These are phyloP conservation scores for Sphaceloma murrayae DNA, from an alignment of 2,329 filamentous ascomycete species.

Conservation along the genomic window DNA sequence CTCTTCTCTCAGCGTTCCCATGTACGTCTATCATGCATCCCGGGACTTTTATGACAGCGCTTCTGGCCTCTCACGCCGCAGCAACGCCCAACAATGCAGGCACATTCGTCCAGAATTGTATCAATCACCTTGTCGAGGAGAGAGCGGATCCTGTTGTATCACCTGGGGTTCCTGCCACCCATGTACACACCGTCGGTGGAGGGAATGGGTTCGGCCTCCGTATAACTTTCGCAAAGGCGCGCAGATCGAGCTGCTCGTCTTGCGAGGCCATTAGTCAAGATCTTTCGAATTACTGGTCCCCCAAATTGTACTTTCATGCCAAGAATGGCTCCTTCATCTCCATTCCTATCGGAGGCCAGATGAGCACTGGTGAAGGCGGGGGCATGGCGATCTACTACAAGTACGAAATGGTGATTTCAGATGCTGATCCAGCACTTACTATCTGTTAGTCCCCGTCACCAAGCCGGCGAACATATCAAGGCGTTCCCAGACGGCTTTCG, in stretches of 20 bases:
- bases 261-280: constrained; percentile 56
- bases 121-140: constrained; percentile 27
- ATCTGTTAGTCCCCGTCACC: constrained; percentile 34
- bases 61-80: neutral
- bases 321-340: constrained; percentile 49
- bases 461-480: constrained; percentile 52
- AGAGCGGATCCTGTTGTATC: constrained; percentile 58
- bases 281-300: constrained; percentile 69
- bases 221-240: constrained; percentile 52
- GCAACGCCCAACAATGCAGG: neutral
- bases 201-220: constrained; percentile 56
- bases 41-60: no score
- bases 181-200: constrained; percentile 63
- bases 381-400: constrained; percentile 71
- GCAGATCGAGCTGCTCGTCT: constrained; percentile 57
- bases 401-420: no score
- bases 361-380: constrained; percentile 40
- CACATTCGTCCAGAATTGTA: constrained; percentile 1
- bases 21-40: no score
- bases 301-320: constrained; percentile 58
- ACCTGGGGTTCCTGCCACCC: constrained; percentile 49
- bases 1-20: no score
- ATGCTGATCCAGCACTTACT: no score
- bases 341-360: constrained; percentile 42
- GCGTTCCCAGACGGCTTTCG: constrained; percentile 62